Evolutionary conservation across 805 yeast genomes (phyloP), one percentile per base, ranked within the genome.

Genomic region (Debaryomyces tyrocola): DNA sequence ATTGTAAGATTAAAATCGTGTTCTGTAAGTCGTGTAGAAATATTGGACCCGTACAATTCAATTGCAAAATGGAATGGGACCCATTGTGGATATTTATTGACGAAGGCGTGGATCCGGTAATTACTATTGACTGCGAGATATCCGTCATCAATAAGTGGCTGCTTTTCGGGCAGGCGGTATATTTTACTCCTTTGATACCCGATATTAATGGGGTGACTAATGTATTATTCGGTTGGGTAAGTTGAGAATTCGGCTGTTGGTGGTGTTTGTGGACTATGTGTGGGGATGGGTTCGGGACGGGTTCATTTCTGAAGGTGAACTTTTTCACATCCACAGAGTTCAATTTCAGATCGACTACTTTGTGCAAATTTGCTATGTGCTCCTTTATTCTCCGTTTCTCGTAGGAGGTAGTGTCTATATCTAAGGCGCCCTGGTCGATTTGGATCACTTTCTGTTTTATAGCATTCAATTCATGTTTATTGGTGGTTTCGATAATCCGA

Each of bases 231-330:
- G 11, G 28, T 9, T 20, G 29, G 12, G 44, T 14, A 28, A 45
- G 29, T 20, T 33, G 12, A 6, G 33, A 28, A 7, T 4, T 17
- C 3, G 17, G 35, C 33, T 28, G 21, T n/a, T 33, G 17, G 11
- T 15, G 18, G 27, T 29, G 15, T 34, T 27, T 18, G 17, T 20
- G 34, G 7, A 9, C 12, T n/a, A 28, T 42, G 11, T 41, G 37
- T 18, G 17, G 21, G 27, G 28, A 35, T 20, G 20, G 29, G n/a
- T 49, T 45, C 4, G 56, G 54, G 10, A 56, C 46, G 1, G 75
- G 75, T 0, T 46, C 58, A 3, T 74, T 74, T 11, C 17, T 34
- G 40, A 70, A 70, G 24, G 43, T 42, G 44, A 70, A 70, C 38
- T 47, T 41, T 11, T 44, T 40, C 9, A 46, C 29, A 20, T 47